phyloP scores from a whole-genome alignment of 176 grass and related monocot species.

The Eragrostis nindensis region DNA sequence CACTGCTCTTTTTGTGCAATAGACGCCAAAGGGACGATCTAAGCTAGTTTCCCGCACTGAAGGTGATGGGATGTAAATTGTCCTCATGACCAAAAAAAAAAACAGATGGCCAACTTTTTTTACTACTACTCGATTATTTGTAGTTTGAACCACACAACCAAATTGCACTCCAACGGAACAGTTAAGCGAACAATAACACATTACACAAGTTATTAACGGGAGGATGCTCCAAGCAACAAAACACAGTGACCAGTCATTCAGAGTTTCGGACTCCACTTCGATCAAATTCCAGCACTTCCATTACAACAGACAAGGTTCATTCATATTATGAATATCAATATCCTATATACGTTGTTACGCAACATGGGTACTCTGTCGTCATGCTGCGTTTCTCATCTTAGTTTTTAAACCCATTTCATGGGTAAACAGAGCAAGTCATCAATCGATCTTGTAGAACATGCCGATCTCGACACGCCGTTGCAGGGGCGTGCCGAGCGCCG shows the following conservation, averaged over 20 bases:
- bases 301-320: neutral
- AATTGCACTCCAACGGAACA: neutral
- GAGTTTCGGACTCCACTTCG: no score
- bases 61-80: slow-evolving; percentile 47
- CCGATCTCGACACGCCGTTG: slow-evolving; percentile 80
- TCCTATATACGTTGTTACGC: neutral
- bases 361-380: neutral
- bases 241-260: neutral
- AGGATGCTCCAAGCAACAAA: neutral
- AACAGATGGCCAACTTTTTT: slow-evolving; percentile 40
- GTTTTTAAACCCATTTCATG: neutral
- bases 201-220: neutral
- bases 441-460: slow-evolving; percentile 63
- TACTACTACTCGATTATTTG: no score
- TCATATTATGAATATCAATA: neutral
- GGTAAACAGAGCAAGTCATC: no score
- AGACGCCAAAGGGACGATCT: slow-evolving; percentile 15
- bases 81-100: slow-evolving; percentile 33
- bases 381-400: neutral
- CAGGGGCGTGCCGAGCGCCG: slow-evolving; percentile 57
- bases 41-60: slow-evolving; percentile 22
- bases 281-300: neutral
- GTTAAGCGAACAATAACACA: neutral
- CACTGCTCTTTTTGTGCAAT: slow-evolving; percentile 4
- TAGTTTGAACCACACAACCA: slow-evolving; percentile 43